phyloP scores from a whole-genome alignment of 352 stramenopile species.

The Pythium grandisporangium region DNA sequence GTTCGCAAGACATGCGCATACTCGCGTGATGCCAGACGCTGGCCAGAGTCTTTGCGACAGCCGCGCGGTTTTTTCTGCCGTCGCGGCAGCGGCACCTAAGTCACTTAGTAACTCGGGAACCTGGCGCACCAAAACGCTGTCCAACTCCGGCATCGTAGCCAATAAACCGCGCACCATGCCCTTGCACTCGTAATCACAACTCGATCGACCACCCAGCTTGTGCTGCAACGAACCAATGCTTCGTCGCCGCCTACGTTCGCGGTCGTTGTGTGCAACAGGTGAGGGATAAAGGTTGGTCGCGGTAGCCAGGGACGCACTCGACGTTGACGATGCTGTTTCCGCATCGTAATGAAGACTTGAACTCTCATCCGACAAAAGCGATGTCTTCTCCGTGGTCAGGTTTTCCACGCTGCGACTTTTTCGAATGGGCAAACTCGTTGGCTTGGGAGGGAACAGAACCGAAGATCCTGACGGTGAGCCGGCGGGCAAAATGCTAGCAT shows the following conservation, averaged over 20 bases:
- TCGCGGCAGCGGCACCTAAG: slow-evolving; percentile 42
- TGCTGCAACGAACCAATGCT: too few relatives aligned
- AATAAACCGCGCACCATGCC: slow-evolving; percentile 69
- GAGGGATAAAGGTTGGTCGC: too few relatives aligned
- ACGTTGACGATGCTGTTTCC: too few relatives aligned
- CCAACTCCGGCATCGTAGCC: slow-evolving; percentile 48
- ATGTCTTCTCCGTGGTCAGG: slow-evolving; percentile 5
- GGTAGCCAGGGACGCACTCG: too few relatives aligned
- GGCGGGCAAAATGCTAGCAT: too few relatives aligned
- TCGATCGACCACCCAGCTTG: slow-evolving; percentile 65
- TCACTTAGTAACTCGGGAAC: slow-evolving; percentile 57
- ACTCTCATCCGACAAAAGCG: slow-evolving; percentile 1
- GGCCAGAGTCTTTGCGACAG: slow-evolving; percentile 63
- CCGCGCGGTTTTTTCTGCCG: slow-evolving; percentile 53
- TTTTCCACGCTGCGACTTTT: slow-evolving; percentile 14
- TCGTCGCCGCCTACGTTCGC: too few relatives aligned
- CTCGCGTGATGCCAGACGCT: slow-evolving; percentile 66
- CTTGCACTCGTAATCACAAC: slow-evolving; percentile 58
- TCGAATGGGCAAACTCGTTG: slow-evolving; percentile 6
- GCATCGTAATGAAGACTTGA: too few relatives aligned
- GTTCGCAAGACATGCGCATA: slow-evolving; percentile 67
- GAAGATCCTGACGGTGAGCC: too few relatives aligned
- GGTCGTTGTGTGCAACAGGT: too few relatives aligned
- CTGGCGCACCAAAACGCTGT: slow-evolving; percentile 47
- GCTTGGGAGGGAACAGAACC: too few relatives aligned